Percentiles rank a stretch among this genome's conserved stretches.
phyloP scores from a whole-genome alignment of 2,329 filamentous ascomycete species.

The Alternaria tenuissima region DNA sequence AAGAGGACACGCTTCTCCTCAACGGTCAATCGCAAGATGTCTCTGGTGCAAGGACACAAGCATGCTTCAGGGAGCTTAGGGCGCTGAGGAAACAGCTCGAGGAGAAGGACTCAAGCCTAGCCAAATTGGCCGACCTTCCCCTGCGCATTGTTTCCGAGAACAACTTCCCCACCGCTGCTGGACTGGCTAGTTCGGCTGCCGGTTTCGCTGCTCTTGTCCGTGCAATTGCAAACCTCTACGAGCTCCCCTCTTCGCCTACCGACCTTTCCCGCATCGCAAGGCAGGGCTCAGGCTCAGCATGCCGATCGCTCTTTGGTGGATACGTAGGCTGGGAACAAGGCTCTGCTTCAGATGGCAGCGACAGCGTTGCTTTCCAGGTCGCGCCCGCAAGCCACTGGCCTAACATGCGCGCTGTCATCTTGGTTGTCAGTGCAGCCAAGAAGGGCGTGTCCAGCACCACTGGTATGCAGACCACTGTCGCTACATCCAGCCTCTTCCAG shows the following conservation, averaged over 20 bases:
- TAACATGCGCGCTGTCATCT: slow-evolving; percentile 87
- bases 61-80: slow-evolving; percentile 88
- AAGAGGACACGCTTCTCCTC: slow-evolving; percentile 77
- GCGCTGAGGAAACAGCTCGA: slow-evolving; percentile 80
- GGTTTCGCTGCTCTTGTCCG: slow-evolving; percentile 74
- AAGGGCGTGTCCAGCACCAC: slow-evolving; percentile 93
- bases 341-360: slow-evolving; percentile 75
- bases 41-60: slow-evolving; percentile 87
- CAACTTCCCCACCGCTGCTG: slow-evolving; percentile 98
- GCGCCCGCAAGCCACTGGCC: slow-evolving; percentile 93
- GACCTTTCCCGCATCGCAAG: slow-evolving; percentile 89
- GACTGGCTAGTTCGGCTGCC: slow-evolving; percentile 74
- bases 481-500: slow-evolving; percentile 86
- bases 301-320: slow-evolving; percentile 89
- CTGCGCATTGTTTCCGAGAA: slow-evolving; percentile 93
- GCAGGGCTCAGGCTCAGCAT: slow-evolving; percentile 94
- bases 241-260: slow-evolving; percentile 79
- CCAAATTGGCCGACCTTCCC: slow-evolving; percentile 78
- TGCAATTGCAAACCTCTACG: slow-evolving; percentile 90
- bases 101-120: slow-evolving; percentile 73
- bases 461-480: slow-evolving; percentile 97
- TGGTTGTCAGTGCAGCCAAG: slow-evolving; percentile 92
- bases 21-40: slow-evolving; percentile 87
- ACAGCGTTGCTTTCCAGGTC: slow-evolving; percentile 88
- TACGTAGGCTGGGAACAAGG: slow-evolving; percentile 96